Percentiles rank a stretch among this genome's conserved stretches.
Conservation (phyloP, 2,329 filamentous ascomycete genomes). For the Trichoderma afroharzianum region DNA sequence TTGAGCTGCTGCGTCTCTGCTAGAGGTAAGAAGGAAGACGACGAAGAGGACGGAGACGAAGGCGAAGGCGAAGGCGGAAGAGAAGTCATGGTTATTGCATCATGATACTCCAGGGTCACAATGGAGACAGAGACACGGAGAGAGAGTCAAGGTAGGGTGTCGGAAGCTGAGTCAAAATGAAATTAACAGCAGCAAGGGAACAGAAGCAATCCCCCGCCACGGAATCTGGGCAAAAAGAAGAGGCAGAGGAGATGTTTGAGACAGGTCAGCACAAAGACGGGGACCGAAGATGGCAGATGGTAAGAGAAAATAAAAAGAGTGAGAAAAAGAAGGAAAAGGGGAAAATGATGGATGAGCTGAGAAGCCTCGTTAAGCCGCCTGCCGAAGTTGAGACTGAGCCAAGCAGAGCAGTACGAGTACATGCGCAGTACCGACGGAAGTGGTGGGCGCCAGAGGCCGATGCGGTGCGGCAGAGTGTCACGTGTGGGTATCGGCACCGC, state of each 20-base stretch:
- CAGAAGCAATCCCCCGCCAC: not conserved
- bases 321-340: not conserved
- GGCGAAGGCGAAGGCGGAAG: not conserved
- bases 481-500: not conserved
- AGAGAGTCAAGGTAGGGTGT: not conserved
- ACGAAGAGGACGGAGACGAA: not conserved
- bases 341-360: not conserved
- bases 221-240: not conserved
- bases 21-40: not conserved
- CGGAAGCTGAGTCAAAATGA: not conserved
- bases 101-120: not conserved
- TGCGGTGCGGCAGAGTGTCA: not conserved
- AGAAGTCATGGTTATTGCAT: not conserved
- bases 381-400: not conserved
- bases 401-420: not conserved
- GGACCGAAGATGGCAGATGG: not conserved
- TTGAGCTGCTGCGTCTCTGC: not conserved
- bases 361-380: not conserved
- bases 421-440: not conserved
- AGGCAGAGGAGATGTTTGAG: not conserved
- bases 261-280: not conserved
- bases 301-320: not conserved
- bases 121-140: not conserved
- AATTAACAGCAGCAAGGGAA: not conserved
- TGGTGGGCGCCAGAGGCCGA: not conserved